These are phyloP conservation scores for Leccinum variicolor DNA, from an alignment of 768 basidiomycete genomes.

Conservation along the genomic window DNA sequence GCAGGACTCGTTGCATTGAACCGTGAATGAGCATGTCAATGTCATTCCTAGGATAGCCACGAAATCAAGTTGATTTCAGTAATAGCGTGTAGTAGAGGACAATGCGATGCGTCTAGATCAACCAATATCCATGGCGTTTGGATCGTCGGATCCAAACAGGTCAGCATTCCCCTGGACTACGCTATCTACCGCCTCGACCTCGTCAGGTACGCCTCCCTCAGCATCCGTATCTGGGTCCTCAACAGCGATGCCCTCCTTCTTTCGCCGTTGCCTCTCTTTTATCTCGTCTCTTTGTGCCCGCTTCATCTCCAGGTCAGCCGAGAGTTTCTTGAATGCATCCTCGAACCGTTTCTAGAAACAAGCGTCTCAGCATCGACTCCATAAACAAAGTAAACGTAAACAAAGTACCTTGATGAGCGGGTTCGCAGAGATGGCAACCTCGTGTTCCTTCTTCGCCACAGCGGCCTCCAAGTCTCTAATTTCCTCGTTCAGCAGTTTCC, in stretches of 20 bases:
- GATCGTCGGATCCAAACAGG: slow-evolving; percentile 50
- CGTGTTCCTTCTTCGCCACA: slow-evolving; percentile 78
- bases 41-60: slow-evolving; percentile 1
- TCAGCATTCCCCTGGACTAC: slow-evolving; percentile 26
- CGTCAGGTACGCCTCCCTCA: slow-evolving; percentile 37
- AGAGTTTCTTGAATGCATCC: slow-evolving; percentile 85
- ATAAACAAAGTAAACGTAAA: background rate
- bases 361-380: background rate
- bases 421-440: slow-evolving; percentile 81
- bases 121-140: slow-evolving; percentile 32
- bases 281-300: slow-evolving; percentile 74
- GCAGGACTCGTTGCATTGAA: slow-evolving; percentile 54
- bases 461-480: slow-evolving; percentile 87
- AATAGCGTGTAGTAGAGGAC: background rate
- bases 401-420: slow-evolving; percentile 73
- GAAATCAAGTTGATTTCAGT: background rate
- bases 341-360: slow-evolving; percentile 80
- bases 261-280: slow-evolving; percentile 67
- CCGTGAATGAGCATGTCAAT: background rate
- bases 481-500: slow-evolving; percentile 82
- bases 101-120: slow-evolving; percentile 8
- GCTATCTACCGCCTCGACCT: slow-evolving; percentile 28
- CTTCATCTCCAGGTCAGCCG: slow-evolving; percentile 84
- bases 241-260: slow-evolving; percentile 58
- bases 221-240: slow-evolving; percentile 41